Conservation (phyloP, 2,329 filamentous ascomycete genomes). For the Colletotrichum magnum region DNA sequence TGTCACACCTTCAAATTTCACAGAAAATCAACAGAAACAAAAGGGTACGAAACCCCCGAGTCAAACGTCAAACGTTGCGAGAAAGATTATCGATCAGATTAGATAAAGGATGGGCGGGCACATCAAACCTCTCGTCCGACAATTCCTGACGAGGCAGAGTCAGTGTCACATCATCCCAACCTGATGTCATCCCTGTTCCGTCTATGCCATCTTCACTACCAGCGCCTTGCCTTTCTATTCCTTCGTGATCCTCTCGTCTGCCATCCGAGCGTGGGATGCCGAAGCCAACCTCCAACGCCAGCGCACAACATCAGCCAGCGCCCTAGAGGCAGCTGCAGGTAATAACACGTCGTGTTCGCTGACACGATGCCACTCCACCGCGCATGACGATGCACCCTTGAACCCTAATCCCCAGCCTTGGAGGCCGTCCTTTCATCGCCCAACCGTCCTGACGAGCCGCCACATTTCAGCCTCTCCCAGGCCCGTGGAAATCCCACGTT, state of each 20-base stretch:
- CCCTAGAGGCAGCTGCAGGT: neutral
- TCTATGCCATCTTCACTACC: neutral
- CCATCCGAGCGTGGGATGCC: constrained; percentile 6
- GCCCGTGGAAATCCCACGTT: neutral
- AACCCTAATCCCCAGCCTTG: constrained; percentile 14
- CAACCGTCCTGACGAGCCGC: neutral
- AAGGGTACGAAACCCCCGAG: no score
- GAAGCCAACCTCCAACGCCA: constrained; percentile 10
- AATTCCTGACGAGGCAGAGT: no score
- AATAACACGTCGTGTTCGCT: constrained; percentile 8
- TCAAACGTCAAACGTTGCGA: no score
- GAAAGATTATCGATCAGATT: no score
- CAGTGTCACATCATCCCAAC: no score
- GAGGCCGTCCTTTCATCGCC: neutral
- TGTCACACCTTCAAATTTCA: no score
- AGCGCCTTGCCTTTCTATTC: neutral
- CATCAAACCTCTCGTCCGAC: no score
- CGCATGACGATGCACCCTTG: constrained; percentile 23
- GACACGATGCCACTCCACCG: constrained; percentile 7
- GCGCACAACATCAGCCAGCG: neutral
- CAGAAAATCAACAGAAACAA: no score
- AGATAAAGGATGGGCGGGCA: no score
- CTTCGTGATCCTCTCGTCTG: neutral
- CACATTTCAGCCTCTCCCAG: neutral
- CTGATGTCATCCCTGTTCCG: constrained; percentile 1